A percentile compares a stretch with the other conserved stretches of the same genome.
Evolutionary conservation across 176 grass and related monocot genomes (phyloP).

Genomic region (Eragrostis curvula): DNA sequence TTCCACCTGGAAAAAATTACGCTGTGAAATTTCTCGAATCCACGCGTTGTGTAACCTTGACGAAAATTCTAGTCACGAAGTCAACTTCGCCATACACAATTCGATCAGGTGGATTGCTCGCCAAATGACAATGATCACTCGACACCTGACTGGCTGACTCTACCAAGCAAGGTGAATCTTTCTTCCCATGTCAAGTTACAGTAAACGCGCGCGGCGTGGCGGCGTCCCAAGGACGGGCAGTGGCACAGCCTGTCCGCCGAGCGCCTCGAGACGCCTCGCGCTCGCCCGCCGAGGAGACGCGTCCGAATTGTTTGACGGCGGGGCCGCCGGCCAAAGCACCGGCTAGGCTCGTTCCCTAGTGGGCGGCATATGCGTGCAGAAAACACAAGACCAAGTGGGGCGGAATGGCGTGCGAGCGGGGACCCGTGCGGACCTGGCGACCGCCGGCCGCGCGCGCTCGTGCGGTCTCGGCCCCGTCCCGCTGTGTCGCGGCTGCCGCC

Average conservation of each 20-base stretch:
- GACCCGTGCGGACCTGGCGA: slow-evolving; percentile 11
- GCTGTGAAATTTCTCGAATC: no score
- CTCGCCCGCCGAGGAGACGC: slow-evolving; percentile 35
- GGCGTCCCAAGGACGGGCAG: not conserved
- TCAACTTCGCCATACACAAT: not conserved
- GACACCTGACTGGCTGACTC: not conserved
- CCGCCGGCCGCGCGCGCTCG: not conserved
- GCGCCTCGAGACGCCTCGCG: slow-evolving; percentile 43
- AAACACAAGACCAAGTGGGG: not conserved
- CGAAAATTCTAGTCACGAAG: not conserved
- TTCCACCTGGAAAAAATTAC: no score
- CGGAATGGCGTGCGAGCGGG: not conserved
- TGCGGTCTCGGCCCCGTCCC: slow-evolving; percentile 31
- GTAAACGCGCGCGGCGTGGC: not conserved
- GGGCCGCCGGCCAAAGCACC: slow-evolving; percentile 30
- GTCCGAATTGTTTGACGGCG: slow-evolving; percentile 35
- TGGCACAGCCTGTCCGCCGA: slow-evolving; percentile 50
- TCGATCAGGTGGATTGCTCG: not conserved
- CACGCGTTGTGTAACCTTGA: no score
- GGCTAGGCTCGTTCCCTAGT: no score
- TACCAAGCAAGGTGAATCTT: slow-evolving; percentile 17
- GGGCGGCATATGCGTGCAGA: slow-evolving; percentile 21
- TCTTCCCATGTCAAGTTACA: not conserved
- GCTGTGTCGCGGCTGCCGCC: not conserved
- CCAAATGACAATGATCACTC: no score